Evolutionary conservation across 495 filamentous ascomycete species (phyloP), one percentile per base, ranked within the genome.

Genomic region (Lophiotrema nucula): DNA sequence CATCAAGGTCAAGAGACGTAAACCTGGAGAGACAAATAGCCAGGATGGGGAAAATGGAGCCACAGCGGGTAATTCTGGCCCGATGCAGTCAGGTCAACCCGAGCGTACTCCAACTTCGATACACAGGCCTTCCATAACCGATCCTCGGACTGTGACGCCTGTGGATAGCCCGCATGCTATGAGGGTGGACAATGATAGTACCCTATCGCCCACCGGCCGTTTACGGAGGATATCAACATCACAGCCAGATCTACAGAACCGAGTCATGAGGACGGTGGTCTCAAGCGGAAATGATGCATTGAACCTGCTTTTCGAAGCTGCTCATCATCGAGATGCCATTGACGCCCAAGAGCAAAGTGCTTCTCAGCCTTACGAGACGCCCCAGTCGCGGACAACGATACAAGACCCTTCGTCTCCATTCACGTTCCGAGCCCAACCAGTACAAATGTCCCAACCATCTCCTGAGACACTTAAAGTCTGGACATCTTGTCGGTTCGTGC

Each of bases 221-320:
- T 19, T 58, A 21, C 47, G 63, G 13, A 27, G 63, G 16, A 37
- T 53, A 5, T 66, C 63, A 11, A 58, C 53, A 13, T 53, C 63
- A 11, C 53, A 57, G 19, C 53, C 57, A 12, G 35, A 58, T 26
- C 53, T 66, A 11, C 44, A 56, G 5, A 27, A 56, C 27, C 62
- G 58, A 5, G 58, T 66, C 1, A 66, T 66, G 63, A 46, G 63
- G 31, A 66, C 63, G 12, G 63, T 66, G 3, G 63, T 66, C 33
- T 66, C 63, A 0, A 66, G 63, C 51, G 77, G 77, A 13, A 80
- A 79, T 61, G 78, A 81, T 69, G 78, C 78, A 16, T 66, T 81
- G 11, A 79, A 80, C 53, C 76, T 81, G 39, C 67, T 81, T 3
- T 81, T 79, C 52, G 77, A 81, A 59, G 78, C 77, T 10, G 78